Percentiles rank a stretch among this genome's conserved stretches.
Evolutionary conservation across 305 asterid species (phyloP).

Genomic region (Fraxinus velutina): DNA sequence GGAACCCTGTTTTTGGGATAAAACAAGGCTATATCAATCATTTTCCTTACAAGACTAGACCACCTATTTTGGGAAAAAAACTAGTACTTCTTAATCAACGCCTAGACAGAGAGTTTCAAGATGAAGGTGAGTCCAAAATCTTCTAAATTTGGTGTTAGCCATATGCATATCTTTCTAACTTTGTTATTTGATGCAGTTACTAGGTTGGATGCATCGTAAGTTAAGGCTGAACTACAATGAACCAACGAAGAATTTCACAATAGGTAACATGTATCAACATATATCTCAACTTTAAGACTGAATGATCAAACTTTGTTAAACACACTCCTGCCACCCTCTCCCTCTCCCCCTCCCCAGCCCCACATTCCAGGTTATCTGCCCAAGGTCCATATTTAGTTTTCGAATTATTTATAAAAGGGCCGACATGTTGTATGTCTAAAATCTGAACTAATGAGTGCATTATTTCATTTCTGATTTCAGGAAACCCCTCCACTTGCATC

Average conservation of each 20-base stretch:
- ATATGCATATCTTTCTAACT: slow-evolving; percentile 28
- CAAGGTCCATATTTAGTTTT: not conserved
- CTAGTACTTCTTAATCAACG: no score
- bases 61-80: slow-evolving; percentile 7
- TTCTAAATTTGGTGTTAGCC: slow-evolving; percentile 13
- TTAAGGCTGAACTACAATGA: slow-evolving; percentile 41
- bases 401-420: not conserved
- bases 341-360: not conserved
- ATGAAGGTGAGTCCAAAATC: slow-evolving; percentile 61
- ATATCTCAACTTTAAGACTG: not conserved
- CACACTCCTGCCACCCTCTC: not conserved
- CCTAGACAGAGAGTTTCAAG: slow-evolving; percentile 23
- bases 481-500: slow-evolving; percentile 37
- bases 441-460: slow-evolving; percentile 13
- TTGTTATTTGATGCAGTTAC: slow-evolving; percentile 48
- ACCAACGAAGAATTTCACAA: slow-evolving; percentile 36
- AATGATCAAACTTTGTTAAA: slow-evolving; percentile 1
- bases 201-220: slow-evolving; percentile 76
- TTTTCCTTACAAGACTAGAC: slow-evolving; percentile 26
- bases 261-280: slow-evolving; percentile 38
- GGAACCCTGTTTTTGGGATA: slow-evolving; percentile 29
- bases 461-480: slow-evolving; percentile 38
- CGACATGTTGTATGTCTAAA: not conserved
- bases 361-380: not conserved
- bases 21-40: not conserved